These are phyloP conservation scores for Musa troglodytarum DNA, from an alignment of 176 grass and related monocot genomes.

Conservation along the genomic window DNA sequence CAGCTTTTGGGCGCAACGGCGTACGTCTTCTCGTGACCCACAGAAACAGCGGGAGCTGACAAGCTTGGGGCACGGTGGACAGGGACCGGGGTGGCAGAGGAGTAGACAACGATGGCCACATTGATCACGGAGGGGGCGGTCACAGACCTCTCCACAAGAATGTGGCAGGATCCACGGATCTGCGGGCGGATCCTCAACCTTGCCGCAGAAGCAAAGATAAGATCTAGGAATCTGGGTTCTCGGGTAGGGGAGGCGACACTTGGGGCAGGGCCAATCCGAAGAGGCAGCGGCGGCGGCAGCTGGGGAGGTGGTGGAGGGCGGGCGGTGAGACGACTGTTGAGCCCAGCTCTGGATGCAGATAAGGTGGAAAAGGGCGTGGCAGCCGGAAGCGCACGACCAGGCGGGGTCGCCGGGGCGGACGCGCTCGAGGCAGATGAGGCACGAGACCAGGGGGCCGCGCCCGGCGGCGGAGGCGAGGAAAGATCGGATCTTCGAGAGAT, in stretches of 20 bases:
- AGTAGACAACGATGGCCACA: conserved; percentile 77
- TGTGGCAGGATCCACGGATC: conserved; percentile 96
- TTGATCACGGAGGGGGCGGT: conserved; percentile 33
- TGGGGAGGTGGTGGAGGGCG: conserved; percentile 23
- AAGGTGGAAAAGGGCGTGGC: conserved; percentile 81
- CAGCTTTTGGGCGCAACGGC: conserved; percentile 61
- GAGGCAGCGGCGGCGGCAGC: background rate
- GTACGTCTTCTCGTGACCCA: conserved; percentile 37
- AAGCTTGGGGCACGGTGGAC: conserved; percentile 70
- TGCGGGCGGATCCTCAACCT: conserved; percentile 45
- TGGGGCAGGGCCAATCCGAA: conserved; percentile 80
- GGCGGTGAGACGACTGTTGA: conserved; percentile 45
- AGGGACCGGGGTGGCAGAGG: conserved; percentile 85
- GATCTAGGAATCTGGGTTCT: conserved; percentile 51
- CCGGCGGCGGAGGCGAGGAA: conserved; percentile 79
- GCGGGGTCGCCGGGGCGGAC: conserved; percentile 58
- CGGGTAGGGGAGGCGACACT: conserved; percentile 71
- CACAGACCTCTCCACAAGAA: conserved; percentile 68
- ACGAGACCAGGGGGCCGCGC: conserved; percentile 42
- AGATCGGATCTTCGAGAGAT: conserved; percentile 67
- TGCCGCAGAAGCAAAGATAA: conserved; percentile 78
- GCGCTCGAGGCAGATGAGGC: conserved; percentile 85
- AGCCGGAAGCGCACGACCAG: conserved; percentile 72
- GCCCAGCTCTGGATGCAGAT: conserved; percentile 92
- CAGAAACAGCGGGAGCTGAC: conserved; percentile 58